Base-by-base conservation (phyloP, 441 rosid genomes). In the Corymbia citriodora region DNA sequence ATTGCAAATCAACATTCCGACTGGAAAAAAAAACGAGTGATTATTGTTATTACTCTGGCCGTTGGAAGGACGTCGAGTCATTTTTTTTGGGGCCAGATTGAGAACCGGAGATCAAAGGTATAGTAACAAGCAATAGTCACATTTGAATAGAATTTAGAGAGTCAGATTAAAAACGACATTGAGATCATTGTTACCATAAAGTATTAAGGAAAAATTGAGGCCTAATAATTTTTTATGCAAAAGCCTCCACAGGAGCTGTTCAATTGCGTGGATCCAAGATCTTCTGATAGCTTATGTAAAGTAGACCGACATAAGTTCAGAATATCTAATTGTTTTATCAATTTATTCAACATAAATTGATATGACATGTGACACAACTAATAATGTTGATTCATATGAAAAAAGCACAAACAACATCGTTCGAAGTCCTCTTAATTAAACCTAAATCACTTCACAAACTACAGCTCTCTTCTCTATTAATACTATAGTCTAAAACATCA, bases 91-190 rank as follows among this genome's bases (percentile, higher is more conserved):
- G 45, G 45, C 11, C 2, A 1, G 86, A 81, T 81, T 1, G 11
- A 14, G 3, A 6, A 25, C 9, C 0, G 0, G 86, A 25, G n/a
- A 48, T 48, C n/a, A 16, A 48, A 7, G 53, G 53, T 81, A 17
- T 81, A 13, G 86, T 13, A 25, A 13, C 11, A 9, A 53, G 45
- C 45, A 6, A 40, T 11, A 2, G 9, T 29, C 17, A 19, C n/a
- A 48, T 81, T 45, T 17, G 10, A 81, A 81, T 23, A 14, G 19
- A 48, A 45, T 45, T 53, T 14, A 81, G 15, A 48, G 11, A 0
- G 4, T 23, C 3, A 1, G 8, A 45, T 45, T 9, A 2, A 2
- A 27, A 45, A 23, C 1, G 1, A 25, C 45, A 81, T 81, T 3
- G 4, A 81, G 3, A 79, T 23, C 31, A 25, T 45, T 23, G 1